Conservation (phyloP, 441 rosid genomes). For the Adansonia madagascariensis region DNA sequence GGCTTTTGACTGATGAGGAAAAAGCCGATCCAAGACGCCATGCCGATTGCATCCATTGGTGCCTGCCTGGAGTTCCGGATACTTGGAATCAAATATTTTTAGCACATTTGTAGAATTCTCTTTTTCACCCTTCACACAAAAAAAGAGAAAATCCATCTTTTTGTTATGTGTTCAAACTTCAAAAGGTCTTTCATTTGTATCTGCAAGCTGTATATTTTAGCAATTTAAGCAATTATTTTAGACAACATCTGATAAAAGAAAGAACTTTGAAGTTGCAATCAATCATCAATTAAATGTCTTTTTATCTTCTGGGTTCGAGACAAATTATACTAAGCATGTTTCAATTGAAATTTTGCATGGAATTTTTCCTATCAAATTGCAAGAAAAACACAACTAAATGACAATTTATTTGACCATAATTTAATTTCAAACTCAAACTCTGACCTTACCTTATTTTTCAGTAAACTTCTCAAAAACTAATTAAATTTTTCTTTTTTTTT, state of each 20-base stretch:
- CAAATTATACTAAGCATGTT: not conserved
- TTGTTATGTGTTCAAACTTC: not conserved
- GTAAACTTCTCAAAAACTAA: too few relatives aligned
- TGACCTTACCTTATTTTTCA: too few relatives aligned
- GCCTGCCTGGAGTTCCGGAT: conserved; percentile 88
- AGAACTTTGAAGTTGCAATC: not conserved
- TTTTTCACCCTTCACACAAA: not conserved
- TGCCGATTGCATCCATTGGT: conserved; percentile 97
- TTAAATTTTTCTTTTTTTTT: too few relatives aligned
- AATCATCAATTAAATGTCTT: not conserved
- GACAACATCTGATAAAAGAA: not conserved
- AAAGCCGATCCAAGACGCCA: conserved; percentile 61
- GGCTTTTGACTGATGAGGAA: conserved; percentile 61
- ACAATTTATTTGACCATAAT: too few relatives aligned
- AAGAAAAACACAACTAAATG: not conserved
- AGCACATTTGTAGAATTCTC: conserved; percentile 57
- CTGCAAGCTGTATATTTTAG: not conserved
- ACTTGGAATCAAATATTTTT: conserved; percentile 81
- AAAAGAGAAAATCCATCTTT: not conserved
- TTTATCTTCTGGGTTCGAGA: not conserved
- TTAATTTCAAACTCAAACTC: too few relatives aligned
- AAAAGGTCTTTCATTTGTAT: not conserved
- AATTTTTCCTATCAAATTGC: not conserved
- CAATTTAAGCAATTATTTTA: not conserved
- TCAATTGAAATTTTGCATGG: not conserved